These are phyloP conservation scores for Arabis hirsuta DNA, from an alignment of 345 rosid species.

Conservation along the genomic window DNA sequence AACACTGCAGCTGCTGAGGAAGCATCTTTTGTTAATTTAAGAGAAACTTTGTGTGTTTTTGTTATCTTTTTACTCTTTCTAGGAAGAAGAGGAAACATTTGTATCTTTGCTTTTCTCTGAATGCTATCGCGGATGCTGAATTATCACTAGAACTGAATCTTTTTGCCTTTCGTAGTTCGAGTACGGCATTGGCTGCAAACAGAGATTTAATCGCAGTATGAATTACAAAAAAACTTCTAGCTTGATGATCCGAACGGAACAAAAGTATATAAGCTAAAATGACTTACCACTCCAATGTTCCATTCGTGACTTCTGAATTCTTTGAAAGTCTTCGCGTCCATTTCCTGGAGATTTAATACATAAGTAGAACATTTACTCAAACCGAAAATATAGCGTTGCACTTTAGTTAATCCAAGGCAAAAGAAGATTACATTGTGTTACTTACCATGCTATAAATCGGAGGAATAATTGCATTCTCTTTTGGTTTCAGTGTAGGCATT, in stretches of 20 bases:
- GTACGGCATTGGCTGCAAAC: conserved; percentile 63
- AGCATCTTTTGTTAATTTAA: conserved; percentile 21
- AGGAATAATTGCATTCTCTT: conserved; percentile 55
- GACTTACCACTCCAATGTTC: conserved; percentile 91
- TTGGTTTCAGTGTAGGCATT: conserved; percentile 73
- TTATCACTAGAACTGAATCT: conserved; percentile 67
- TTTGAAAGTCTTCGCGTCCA: conserved; percentile 79
- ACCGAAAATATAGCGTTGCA: not conserved
- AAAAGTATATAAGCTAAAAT: not conserved
- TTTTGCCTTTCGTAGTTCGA: conserved; percentile 45
- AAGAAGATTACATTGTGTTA: conserved; percentile 1
- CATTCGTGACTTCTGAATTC: conserved; percentile 71
- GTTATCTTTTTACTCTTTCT: conserved; percentile 3
- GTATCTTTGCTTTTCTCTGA: not conserved
- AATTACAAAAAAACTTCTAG: conserved; percentile 15
- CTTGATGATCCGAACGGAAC: conserved; percentile 13
- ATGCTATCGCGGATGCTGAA: conserved; percentile 69
- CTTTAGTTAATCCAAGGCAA: not conserved
- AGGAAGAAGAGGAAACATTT: not conserved
- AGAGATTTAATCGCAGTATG: not conserved
- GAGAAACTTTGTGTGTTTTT: not conserved
- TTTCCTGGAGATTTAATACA: conserved; percentile 56
- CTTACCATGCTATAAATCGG: conserved; percentile 85
- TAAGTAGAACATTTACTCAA: not conserved
- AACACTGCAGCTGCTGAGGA: conserved; percentile 25